These are phyloP conservation scores for Oenanthe sinensis DNA, from an alignment of 129 eudicot genomes.

Conservation along the genomic window DNA sequence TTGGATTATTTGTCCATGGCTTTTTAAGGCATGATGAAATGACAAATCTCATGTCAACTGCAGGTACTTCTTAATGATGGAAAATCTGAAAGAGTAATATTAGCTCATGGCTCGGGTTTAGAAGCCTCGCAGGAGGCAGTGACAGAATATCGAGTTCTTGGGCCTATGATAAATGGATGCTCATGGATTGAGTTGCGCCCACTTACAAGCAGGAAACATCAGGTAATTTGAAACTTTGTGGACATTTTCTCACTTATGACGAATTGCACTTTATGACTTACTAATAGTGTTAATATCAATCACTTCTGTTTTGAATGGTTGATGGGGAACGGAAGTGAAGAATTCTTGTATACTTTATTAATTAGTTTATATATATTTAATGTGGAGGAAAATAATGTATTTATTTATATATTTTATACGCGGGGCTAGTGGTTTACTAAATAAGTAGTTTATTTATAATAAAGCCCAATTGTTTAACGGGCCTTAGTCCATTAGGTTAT, in stretches of 20 bases:
- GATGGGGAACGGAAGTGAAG: too few species aligned
- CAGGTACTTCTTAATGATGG: conserved; percentile 79
- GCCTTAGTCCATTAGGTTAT: too few species aligned
- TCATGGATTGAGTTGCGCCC: conserved; percentile 91
- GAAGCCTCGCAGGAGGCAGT: conserved; percentile 83
- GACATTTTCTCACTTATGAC: background rate
- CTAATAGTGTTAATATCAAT: background rate
- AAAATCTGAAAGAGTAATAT: conserved; percentile 72
- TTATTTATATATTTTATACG: too few species aligned
- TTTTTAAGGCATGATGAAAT: background rate
- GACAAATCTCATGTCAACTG: conserved; percentile 6
- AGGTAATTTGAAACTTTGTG: conserved; percentile 29
- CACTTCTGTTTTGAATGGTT: background rate
- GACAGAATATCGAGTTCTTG: conserved; percentile 83
- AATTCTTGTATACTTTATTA: too few species aligned
- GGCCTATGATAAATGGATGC: conserved; percentile 88
- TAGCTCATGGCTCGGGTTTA: conserved; percentile 54
- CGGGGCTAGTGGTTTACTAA: too few species aligned
- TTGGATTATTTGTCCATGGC: background rate
- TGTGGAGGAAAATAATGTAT: too few species aligned
- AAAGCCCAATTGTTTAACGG: too few species aligned
- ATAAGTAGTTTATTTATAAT: too few species aligned
- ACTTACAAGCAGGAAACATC: conserved; percentile 76
- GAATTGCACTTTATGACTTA: background rate
- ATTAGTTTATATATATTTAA: too few species aligned